phyloP scores from a whole-genome alignment of 2,329 filamentous ascomycete genomes.

The Graphilbum ipis-grandicollis region DNA sequence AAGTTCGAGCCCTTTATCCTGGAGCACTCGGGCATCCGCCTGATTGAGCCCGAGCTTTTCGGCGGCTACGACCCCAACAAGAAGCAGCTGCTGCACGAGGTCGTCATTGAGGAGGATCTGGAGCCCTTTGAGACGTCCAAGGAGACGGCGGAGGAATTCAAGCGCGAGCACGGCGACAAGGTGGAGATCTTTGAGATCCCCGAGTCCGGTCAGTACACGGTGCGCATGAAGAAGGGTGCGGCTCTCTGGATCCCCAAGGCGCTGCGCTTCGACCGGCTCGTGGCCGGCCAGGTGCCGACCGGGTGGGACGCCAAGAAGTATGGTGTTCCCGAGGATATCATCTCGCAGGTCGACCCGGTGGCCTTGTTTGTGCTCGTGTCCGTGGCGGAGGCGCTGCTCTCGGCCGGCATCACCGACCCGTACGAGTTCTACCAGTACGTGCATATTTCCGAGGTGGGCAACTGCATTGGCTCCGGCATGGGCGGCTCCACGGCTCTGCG shows the following conservation, averaged over 20 bases:
- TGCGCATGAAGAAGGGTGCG: slow-evolving; percentile 89
- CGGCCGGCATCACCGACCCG: slow-evolving; percentile 90
- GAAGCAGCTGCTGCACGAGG: slow-evolving; percentile 95
- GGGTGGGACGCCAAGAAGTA: slow-evolving; percentile 96
- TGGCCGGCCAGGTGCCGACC: slow-evolving; percentile 90
- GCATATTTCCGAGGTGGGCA: slow-evolving; percentile 92
- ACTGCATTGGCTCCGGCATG: slow-evolving; percentile 97
- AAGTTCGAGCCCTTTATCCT: slow-evolving; percentile 97
- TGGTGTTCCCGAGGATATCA: slow-evolving; percentile 93
- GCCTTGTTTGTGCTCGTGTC: slow-evolving; percentile 90
- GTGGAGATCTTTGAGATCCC: slow-evolving; percentile 93
- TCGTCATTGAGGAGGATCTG: slow-evolving; percentile 91
- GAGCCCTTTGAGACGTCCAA: slow-evolving; percentile 95
- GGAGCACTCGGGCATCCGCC: slow-evolving; percentile 89
- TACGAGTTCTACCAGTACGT: slow-evolving; percentile 99
- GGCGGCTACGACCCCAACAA: slow-evolving; percentile 94
- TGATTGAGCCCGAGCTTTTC: slow-evolving; percentile 95
- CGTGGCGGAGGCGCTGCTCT: slow-evolving; percentile 77
- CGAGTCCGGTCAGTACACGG: slow-evolving; percentile 84
- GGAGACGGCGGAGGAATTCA: slow-evolving; percentile 95
- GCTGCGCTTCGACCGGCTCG: slow-evolving; percentile 87
- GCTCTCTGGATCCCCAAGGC: slow-evolving; percentile 94
- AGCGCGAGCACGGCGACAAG: slow-evolving; percentile 91
- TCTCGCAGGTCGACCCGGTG: slow-evolving; percentile 91
- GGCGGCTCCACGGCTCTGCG: slow-evolving; percentile 83